Evolutionary conservation across 805 yeast species (phyloP).

Genomic region (Kazachstania viticola): DNA sequence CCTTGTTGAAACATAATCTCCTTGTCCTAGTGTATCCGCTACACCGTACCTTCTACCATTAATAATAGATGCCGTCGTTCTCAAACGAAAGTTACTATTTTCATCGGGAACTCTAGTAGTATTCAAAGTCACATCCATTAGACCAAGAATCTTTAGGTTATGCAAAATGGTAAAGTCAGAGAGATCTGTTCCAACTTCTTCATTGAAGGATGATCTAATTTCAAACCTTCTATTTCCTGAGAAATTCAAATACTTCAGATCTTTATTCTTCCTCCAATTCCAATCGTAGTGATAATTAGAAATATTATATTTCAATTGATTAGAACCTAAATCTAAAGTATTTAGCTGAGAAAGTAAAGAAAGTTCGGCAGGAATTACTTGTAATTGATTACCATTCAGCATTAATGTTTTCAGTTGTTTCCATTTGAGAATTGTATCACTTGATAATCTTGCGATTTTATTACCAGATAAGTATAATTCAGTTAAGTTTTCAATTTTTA

Average conservation of each 20-base stretch:
- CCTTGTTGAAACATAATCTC: slow-evolving; percentile 55
- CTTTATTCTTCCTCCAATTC: slow-evolving; percentile 87
- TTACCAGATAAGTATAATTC: slow-evolving; percentile 79
- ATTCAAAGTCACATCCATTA: slow-evolving; percentile 91
- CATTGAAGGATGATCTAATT: slow-evolving; percentile 48
- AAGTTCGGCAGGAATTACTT: slow-evolving; percentile 80
- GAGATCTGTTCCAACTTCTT: slow-evolving; percentile 37
- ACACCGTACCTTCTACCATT: slow-evolving; percentile 79
- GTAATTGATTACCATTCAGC: slow-evolving; percentile 75
- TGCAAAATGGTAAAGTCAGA: slow-evolving; percentile 62
- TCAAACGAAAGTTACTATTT: slow-evolving; percentile 64
- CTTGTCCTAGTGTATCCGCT: slow-evolving; percentile 70
- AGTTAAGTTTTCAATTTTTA: slow-evolving; percentile 47
- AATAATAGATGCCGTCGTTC: slow-evolving; percentile 78
- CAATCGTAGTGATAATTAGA: slow-evolving; percentile 94
- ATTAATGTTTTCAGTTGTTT: slow-evolving; percentile 47
- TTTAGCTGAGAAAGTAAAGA: slow-evolving; percentile 52
- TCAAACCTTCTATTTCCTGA: slow-evolving; percentile 91
- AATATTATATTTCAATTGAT: slow-evolving; percentile 80
- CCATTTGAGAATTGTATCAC: slow-evolving; percentile 67
- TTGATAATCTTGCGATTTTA: slow-evolving; percentile 62
- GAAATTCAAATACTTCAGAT: slow-evolving; percentile 69
- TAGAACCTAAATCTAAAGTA: slow-evolving; percentile 83
- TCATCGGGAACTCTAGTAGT: slow-evolving; percentile 87
- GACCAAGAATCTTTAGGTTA: slow-evolving; percentile 61